Percentiles rank a stretch among this genome's conserved stretches.
Evolutionary conservation across 345 rosid species (phyloP).

Genomic region (Eutrema heterophyllum): DNA sequence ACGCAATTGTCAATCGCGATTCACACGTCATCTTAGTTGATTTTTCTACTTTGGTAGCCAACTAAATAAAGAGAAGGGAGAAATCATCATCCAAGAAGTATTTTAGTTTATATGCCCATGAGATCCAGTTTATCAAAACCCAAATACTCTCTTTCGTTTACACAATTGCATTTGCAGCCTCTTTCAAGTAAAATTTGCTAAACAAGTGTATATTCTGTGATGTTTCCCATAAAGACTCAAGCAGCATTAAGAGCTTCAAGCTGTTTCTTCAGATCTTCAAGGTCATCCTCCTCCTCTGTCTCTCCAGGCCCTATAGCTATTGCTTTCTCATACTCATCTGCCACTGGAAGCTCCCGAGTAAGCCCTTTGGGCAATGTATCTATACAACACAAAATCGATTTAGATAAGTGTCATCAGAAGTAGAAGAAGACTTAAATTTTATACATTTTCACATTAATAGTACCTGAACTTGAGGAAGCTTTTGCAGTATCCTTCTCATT

Average conservation of each 20-base stretch:
- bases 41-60: neutral
- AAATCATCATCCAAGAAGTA: neutral
- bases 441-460: neutral
- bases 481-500: conserved; percentile 32
- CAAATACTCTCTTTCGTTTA: neutral
- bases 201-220: neutral
- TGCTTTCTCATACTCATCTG: conserved; percentile 51
- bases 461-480: conserved; percentile 61
- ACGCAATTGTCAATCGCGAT: neutral
- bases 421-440: neutral
- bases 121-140: conserved; percentile 4
- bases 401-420: neutral
- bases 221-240: conserved; percentile 8
- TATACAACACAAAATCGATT: conserved; percentile 16
- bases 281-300: conserved; percentile 45
- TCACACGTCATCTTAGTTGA: neutral
- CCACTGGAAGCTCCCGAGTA: conserved; percentile 72
- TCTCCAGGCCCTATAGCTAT: conserved; percentile 39
- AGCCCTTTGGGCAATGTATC: conserved; percentile 89
- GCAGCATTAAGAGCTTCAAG: conserved; percentile 83
- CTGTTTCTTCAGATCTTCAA: conserved; percentile 75
- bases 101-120: neutral
- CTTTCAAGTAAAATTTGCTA: conserved; percentile 5
- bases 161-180: conserved; percentile 25
- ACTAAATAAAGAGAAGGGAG: neutral